A percentile compares a stretch with the other conserved stretches of the same genome.
phyloP scores from a whole-genome alignment of 768 basidiomycete genomes.

The Heimioporus sp. region DNA sequence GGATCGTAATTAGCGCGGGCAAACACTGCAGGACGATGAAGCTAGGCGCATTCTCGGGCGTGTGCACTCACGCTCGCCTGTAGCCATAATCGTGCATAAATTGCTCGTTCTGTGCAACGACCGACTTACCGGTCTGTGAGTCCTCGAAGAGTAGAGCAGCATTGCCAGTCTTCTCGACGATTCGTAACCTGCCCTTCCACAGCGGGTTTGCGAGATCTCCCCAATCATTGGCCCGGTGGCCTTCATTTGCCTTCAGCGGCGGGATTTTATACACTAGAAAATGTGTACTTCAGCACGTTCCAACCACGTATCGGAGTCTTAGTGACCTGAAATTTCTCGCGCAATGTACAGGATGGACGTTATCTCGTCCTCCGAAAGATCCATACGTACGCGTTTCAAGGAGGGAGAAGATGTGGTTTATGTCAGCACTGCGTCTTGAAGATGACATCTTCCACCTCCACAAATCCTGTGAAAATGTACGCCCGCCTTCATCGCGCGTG shows the following conservation, averaged over 20 bases:
- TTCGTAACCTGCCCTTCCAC: conserved; percentile 90
- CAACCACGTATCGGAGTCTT: conserved; percentile 5
- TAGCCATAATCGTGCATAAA: not conserved
- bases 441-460: conserved; percentile 3
- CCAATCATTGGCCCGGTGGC: conserved; percentile 92
- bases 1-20: conserved; percentile 83
- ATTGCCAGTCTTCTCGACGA: conserved; percentile 71
- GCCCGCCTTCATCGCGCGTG: conserved; percentile 1
- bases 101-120: conserved; percentile 2
- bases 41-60: conserved; percentile 9
- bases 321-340: conserved; percentile 85
- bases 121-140: conserved; percentile 61
- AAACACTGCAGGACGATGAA: conserved; percentile 57
- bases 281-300: conserved; percentile 18
- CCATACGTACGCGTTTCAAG: conserved; percentile 37
- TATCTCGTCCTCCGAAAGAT: conserved; percentile 70
- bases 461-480: conserved; percentile 32
- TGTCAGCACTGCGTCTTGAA: conserved; percentile 14
- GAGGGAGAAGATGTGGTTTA: conserved; percentile 13
- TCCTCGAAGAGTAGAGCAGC: conserved; percentile 82
- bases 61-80: conserved; percentile 64
- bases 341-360: conserved; percentile 88
- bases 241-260: conserved; percentile 80
- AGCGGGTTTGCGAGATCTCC: conserved; percentile 78
- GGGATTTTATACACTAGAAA: conserved; percentile 87